Conservation (phyloP, 83 land plant species). For the Thuja plicata region DNA sequence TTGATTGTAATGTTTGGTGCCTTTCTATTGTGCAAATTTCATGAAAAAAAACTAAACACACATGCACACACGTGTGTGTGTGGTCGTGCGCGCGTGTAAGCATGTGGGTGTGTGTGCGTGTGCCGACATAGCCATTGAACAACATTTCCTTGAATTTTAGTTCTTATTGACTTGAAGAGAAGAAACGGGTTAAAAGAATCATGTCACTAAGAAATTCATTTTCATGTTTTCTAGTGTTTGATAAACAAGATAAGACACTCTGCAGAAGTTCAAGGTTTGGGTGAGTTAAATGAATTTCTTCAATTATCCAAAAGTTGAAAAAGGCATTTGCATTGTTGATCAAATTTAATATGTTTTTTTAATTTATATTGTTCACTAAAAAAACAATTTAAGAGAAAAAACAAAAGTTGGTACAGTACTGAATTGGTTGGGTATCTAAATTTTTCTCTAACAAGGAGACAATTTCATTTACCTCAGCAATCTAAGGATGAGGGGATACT, state of each 20-base stretch:
- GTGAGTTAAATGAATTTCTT: too few relatives aligned
- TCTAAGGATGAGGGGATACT: neutral
- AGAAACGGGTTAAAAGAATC: neutral
- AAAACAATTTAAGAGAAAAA: neutral
- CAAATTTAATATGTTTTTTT: too few relatives aligned
- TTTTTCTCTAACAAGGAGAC: neutral
- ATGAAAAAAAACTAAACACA: too few relatives aligned
- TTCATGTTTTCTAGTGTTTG: conserved; percentile 4
- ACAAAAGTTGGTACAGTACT: neutral
- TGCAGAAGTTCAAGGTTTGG: too few relatives aligned
- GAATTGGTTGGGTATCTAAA: neutral
- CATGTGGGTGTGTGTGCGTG: too few relatives aligned
- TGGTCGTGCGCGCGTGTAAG: too few relatives aligned
- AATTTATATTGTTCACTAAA: neutral
- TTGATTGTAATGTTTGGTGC: neutral
- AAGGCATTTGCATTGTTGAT: neutral
- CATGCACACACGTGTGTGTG: too few relatives aligned
- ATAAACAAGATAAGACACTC: neutral
- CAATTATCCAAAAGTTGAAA: too few relatives aligned
- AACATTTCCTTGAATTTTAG: neutral
- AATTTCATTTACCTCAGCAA: neutral
- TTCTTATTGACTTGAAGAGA: neutral
- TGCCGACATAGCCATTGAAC: neutral
- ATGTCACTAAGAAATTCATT: neutral
- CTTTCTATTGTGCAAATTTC: neutral